Evolutionary conservation across 495 filamentous ascomycete species (phyloP).

Genomic region (Penicillium canescens): DNA sequence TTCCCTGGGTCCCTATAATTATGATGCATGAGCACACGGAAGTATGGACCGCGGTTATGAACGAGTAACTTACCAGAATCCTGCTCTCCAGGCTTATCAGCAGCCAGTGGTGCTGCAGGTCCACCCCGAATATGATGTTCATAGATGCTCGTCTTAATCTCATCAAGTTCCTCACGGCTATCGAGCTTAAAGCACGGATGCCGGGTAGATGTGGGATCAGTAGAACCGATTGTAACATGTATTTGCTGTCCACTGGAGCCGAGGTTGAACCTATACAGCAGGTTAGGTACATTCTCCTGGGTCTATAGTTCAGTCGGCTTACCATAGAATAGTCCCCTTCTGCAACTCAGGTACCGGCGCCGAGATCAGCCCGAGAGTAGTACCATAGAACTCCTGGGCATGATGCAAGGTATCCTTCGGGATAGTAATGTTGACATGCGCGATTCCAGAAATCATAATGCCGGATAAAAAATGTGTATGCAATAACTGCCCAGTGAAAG

Average conservation of each 20-base stretch:
- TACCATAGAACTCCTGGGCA: slow-evolving; percentile 56
- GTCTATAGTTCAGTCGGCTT: background rate
- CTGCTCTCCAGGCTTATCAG: slow-evolving; percentile 54
- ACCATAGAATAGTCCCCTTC: slow-evolving; percentile 53
- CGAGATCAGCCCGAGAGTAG: slow-evolving; percentile 51
- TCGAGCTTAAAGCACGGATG: slow-evolving; percentile 61
- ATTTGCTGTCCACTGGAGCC: slow-evolving; percentile 58
- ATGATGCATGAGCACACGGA: background rate
- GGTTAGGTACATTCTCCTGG: background rate
- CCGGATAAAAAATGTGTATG: background rate
- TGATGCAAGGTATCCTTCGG: slow-evolving; percentile 52
- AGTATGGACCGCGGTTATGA: background rate
- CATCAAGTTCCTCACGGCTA: slow-evolving; percentile 42
- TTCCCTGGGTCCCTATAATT: slow-evolving; percentile 47
- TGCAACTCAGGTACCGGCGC: slow-evolving; percentile 53
- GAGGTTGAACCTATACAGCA: slow-evolving; percentile 53
- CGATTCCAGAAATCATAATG: slow-evolving; percentile 58
- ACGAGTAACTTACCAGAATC: slow-evolving; percentile 44
- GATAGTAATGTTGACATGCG: slow-evolving; percentile 62
- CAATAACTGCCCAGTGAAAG: background rate
- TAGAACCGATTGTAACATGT: slow-evolving; percentile 54
- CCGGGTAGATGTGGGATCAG: slow-evolving; percentile 43
- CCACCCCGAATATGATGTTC: slow-evolving; percentile 52
- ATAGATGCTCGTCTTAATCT: slow-evolving; percentile 51
- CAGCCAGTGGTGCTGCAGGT: slow-evolving; percentile 48